These are phyloP conservation scores for Saccharomycopsis sp. DNA, from an alignment of 805 yeast genomes.

Conservation along the genomic window DNA sequence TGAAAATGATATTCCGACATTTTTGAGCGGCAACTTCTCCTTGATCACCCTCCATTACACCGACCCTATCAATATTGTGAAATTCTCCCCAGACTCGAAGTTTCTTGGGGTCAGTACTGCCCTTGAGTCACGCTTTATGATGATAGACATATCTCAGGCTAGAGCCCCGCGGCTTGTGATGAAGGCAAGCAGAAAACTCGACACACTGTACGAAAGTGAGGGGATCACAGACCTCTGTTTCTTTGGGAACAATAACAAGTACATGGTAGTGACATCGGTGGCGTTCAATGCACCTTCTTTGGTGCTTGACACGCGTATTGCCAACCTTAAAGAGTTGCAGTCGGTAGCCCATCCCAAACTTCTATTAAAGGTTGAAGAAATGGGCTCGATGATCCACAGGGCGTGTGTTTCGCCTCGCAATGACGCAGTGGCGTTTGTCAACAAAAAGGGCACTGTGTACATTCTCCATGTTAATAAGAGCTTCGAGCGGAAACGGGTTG, in stretches of 20 bases:
- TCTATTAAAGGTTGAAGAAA: slow-evolving; percentile 61
- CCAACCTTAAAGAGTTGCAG: slow-evolving; percentile 33
- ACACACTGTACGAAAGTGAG: slow-evolving; percentile 69
- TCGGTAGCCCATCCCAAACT: slow-evolving; percentile 49
- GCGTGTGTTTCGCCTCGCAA: slow-evolving; percentile 78
- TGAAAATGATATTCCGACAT: not conserved
- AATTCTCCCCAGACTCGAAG: slow-evolving; percentile 65
- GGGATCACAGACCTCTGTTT: slow-evolving; percentile 81
- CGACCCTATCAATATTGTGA: slow-evolving; percentile 72
- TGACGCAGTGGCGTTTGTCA: slow-evolving; percentile 76
- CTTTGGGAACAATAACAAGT: slow-evolving; percentile 54
- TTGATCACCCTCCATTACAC: slow-evolving; percentile 78
- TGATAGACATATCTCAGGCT: slow-evolving; percentile 59
- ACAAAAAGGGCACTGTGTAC: slow-evolving; percentile 68
- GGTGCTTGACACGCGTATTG: slow-evolving; percentile 56
- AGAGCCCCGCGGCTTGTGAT: slow-evolving; percentile 59
- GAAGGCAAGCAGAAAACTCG: slow-evolving; percentile 59
- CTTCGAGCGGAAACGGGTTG: slow-evolving; percentile 45
- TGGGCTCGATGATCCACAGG: slow-evolving; percentile 73
- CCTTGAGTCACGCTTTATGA: slow-evolving; percentile 71
- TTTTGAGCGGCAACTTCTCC: slow-evolving; percentile 23
- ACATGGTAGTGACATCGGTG: slow-evolving; percentile 51
- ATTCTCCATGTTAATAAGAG: slow-evolving; percentile 45
- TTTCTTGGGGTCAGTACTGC: slow-evolving; percentile 36
- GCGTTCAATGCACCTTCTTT: slow-evolving; percentile 64